Evolutionary conservation across 345 rosid genomes (phyloP), one percentile per base, ranked within the genome.

Genomic region (Turnera subulata): DNA sequence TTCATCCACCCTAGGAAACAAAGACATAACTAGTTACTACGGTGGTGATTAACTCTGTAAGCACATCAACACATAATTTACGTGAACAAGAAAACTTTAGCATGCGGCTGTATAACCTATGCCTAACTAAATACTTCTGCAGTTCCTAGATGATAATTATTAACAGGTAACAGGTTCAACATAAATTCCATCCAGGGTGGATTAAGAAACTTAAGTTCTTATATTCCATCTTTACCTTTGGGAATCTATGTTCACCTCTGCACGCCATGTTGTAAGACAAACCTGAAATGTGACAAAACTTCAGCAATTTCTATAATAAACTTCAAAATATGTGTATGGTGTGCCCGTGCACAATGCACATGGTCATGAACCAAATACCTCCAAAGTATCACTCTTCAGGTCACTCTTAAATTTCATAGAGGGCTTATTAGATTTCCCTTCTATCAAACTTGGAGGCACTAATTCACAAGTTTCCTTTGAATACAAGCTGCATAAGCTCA

Each of bases 191-290:
- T n/a, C n/a, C n/a, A n/a, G n/a, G n/a, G n/a, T n/a, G n/a, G n/a
- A n/a, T n/a, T n/a, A n/a, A n/a, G n/a, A n/a, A n/a, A 37, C 8
- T 13, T 22, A 6, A 23, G 42, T 6, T 39, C 9, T 6, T 2
- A 29, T 29, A 22, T 61, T 25, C 33, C 19, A 32, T 18, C 9
- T 52, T 74, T 73, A 88, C 97, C 97, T 85, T 29, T 67, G 77
- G 55, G 66, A 42, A 64, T 82, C 83, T 19, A 87, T 56, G 58
- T 85, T 83, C 55, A 82, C 85, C 69, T 83, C 91, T n/a, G 91
- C 84, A 65, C 80, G 82, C 97, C 94, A 88, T 54, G 96, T 67
- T 49, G 94, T 84, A 58, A 91, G 69, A 74, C 76, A 79, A 40
- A 82, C 82, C 94, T 91, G 82, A 59, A 64, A 49, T 29, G 2